Conservation (phyloP, 2,329 filamentous ascomycete species). For the Penicillium sp. region DNA sequence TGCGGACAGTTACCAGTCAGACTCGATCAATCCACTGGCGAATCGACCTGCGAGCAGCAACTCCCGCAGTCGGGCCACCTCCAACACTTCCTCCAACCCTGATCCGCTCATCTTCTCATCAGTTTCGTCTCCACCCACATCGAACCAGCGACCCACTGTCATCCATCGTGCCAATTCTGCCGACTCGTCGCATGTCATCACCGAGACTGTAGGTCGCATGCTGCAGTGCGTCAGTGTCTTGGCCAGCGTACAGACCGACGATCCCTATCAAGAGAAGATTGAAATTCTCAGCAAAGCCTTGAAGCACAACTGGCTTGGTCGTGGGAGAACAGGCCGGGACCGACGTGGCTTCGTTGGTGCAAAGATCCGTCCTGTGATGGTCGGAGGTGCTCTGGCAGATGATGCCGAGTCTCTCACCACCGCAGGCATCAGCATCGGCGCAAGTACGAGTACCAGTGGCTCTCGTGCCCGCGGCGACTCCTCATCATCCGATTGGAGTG, state of each 20-base stretch:
- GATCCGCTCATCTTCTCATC: slow-evolving; percentile 42
- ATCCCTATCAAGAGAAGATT: slow-evolving; percentile 70
- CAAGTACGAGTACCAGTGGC: slow-evolving; percentile 21
- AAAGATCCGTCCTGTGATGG: slow-evolving; percentile 40
- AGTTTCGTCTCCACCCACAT: slow-evolving; percentile 33
- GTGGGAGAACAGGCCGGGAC: slow-evolving; percentile 83
- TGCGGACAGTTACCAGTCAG: slow-evolving; percentile 50
- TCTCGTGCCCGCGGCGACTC: slow-evolving; percentile 19
- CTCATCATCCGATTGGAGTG: slow-evolving; percentile 23
- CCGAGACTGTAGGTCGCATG: slow-evolving; percentile 91
- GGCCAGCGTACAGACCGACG: slow-evolving; percentile 65
- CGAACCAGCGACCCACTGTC: slow-evolving; percentile 28
- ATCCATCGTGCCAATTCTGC: slow-evolving; percentile 30
- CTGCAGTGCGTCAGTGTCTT: slow-evolving; percentile 92
- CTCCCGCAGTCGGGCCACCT: slow-evolving; percentile 69
- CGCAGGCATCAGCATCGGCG: slow-evolving; percentile 21
- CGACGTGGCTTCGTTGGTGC: slow-evolving; percentile 80
- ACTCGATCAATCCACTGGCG: slow-evolving; percentile 41
- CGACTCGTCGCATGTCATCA: slow-evolving; percentile 64
- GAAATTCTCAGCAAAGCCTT: slow-evolving; percentile 77
- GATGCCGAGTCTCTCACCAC: slow-evolving; percentile 23
- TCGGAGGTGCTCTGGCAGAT: slow-evolving; percentile 21
- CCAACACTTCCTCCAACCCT: slow-evolving; percentile 63
- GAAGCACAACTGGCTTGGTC: slow-evolving; percentile 94
- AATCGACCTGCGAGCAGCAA: slow-evolving; percentile 19